These are phyloP conservation scores for Neopestalotiopsis rosae DNA, from an alignment of 2,329 filamentous ascomycete species.

Conservation along the genomic window DNA sequence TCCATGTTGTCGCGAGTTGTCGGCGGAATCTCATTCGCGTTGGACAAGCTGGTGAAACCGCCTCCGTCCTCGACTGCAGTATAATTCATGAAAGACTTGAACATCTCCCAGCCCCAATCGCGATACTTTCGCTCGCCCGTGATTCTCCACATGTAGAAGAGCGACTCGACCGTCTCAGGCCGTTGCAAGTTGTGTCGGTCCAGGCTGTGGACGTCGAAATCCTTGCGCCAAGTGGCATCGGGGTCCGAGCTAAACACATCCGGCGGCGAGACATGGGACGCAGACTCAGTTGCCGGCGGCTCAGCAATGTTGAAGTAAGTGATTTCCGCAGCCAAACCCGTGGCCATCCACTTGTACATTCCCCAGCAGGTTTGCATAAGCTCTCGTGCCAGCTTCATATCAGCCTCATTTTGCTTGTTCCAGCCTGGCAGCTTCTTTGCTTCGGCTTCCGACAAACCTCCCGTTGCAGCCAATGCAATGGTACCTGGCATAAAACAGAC, in stretches of 20 bases:
- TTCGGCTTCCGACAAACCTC: conserved; percentile 74
- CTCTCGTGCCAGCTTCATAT: conserved; percentile 86
- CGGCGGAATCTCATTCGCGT: conserved; percentile 77
- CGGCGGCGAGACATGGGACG: conserved; percentile 54
- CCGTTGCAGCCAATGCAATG: conserved; percentile 87
- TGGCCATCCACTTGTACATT: conserved; percentile 91
- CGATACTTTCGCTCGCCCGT: conserved; percentile 88
- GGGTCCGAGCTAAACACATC: conserved; percentile 55
- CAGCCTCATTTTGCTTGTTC: conserved; percentile 80
- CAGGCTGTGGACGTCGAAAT: conserved; percentile 79
- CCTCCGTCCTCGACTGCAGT: conserved; percentile 78
- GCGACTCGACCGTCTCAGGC: conserved; percentile 93
- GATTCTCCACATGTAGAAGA: conserved; percentile 99
- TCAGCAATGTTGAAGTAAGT: conserved; percentile 82
- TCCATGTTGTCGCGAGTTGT: conserved; percentile 89
- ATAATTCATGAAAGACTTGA: conserved; percentile 86
- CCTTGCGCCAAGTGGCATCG: conserved; percentile 72
- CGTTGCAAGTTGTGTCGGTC: conserved; percentile 93
- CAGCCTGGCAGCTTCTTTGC: conserved; percentile 76
- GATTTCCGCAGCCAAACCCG: conserved; percentile 93
- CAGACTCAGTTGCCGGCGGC: conserved; percentile 68
- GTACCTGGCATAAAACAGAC: conserved; percentile 98
- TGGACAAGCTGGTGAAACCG: conserved; percentile 81
- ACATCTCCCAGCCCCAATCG: conserved; percentile 99
- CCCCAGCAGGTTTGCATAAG: conserved; percentile 98